Evolutionary conservation across 2,329 filamentous ascomycete species (phyloP).

Genomic region (Juglanconis juglandina): DNA sequence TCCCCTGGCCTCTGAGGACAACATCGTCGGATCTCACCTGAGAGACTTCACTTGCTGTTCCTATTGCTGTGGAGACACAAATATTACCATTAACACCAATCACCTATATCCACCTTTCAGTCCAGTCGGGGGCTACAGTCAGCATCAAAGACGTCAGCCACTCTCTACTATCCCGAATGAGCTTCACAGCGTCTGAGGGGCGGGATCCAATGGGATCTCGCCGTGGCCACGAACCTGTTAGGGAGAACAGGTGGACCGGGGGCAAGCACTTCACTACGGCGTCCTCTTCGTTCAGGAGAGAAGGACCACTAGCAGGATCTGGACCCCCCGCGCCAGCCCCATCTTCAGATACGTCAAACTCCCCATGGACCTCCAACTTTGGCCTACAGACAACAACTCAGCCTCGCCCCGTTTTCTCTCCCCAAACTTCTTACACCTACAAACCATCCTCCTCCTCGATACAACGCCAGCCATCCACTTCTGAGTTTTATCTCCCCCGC

Average conservation of each 20-base stretch:
- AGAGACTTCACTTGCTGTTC: not conserved
- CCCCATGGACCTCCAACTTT: not conserved
- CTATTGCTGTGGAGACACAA: not conserved
- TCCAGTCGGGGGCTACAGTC: not conserved
- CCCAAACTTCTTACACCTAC: slow-evolving; percentile 1
- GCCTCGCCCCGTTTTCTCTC: slow-evolving; percentile 7
- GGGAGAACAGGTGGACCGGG: not conserved
- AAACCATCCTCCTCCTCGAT: not conserved
- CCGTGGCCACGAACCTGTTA: not conserved
- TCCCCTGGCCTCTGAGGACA: not conserved
- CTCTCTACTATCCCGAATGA: not conserved
- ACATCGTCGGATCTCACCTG: not conserved
- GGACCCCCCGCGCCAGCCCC: not conserved
- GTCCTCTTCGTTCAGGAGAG: not conserved
- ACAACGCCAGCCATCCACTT: not conserved
- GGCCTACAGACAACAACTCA: slow-evolving; percentile 3
- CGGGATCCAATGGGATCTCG: not conserved
- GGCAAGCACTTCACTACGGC: not conserved
- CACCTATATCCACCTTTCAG: too few relatives aligned
- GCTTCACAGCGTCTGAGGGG: not conserved
- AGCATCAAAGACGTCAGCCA: not conserved
- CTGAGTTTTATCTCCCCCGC: not conserved
- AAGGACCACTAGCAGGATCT: not conserved
- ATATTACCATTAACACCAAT: too few relatives aligned
- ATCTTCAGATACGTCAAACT: not conserved